Evolutionary conservation across 805 yeast genomes (phyloP).

Genomic region (Debaryomyces prosopidis): DNA sequence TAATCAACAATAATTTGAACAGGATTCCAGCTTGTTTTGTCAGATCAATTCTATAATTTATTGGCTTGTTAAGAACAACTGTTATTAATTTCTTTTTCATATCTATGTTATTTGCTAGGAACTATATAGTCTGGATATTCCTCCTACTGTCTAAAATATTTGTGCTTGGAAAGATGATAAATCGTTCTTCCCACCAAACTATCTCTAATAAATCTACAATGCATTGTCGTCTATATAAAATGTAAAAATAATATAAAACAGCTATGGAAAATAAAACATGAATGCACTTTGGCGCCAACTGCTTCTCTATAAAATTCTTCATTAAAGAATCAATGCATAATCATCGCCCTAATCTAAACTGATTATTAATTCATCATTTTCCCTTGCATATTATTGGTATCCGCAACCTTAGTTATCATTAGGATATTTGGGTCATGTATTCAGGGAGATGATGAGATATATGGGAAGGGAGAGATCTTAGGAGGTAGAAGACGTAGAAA

Average conservation of each 20-base stretch:
- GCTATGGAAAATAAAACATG: too few relatives aligned
- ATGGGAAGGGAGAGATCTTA: too few relatives aligned
- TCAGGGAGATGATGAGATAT: too few relatives aligned
- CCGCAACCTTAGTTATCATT: too few relatives aligned
- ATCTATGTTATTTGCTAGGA: constrained; percentile 30
- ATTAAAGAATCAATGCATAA: too few relatives aligned
- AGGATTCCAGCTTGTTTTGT: background rate
- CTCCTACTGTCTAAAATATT: constrained; percentile 23
- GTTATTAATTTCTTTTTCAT: background rate
- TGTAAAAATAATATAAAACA: background rate
- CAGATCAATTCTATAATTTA: background rate
- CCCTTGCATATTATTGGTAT: too few relatives aligned
- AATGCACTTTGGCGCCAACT: too few relatives aligned
- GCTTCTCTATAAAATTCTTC: too few relatives aligned
- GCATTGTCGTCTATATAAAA: background rate
- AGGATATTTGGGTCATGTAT: too few relatives aligned
- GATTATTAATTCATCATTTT: too few relatives aligned
- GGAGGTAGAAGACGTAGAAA: too few relatives aligned
- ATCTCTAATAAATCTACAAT: constrained; percentile 25
- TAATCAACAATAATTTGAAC: constrained; percentile 19
- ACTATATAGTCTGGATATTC: constrained; percentile 28
- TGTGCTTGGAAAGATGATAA: constrained; percentile 28
- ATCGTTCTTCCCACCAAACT: constrained; percentile 30
- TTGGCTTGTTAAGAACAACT: background rate
- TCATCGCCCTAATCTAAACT: too few relatives aligned